Evolutionary conservation across 768 basidiomycete genomes (phyloP).

Genomic region (Symmetrospora coprosmae): DNA sequence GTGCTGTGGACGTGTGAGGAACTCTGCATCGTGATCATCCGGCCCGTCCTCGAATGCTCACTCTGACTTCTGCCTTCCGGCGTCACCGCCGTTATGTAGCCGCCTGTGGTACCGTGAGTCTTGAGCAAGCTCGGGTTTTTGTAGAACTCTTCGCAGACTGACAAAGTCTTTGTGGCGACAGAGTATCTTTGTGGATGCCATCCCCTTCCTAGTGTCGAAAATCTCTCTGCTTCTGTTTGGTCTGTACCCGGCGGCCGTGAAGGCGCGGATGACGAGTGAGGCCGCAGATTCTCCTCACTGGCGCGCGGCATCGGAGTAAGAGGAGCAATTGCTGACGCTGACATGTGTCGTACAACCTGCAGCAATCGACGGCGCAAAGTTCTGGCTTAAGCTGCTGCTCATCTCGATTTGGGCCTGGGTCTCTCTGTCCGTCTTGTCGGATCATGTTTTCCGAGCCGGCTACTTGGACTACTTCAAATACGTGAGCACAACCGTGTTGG

Average conservation of each 20-base stretch:
- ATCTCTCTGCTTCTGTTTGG: slow-evolving; percentile 6
- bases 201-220: slow-evolving; percentile 43
- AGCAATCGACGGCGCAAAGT: slow-evolving; percentile 43
- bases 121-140: slow-evolving; percentile 37
- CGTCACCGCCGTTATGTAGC: too few relatives aligned
- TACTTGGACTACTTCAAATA: slow-evolving; percentile 9
- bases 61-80: background rate
- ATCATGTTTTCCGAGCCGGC: slow-evolving; percentile 1
- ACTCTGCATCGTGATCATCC: too few relatives aligned
- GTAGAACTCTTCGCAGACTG: slow-evolving; percentile 49
- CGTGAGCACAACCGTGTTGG: slow-evolving; percentile 50
- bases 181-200: slow-evolving; percentile 14
- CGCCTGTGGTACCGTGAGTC: background rate
- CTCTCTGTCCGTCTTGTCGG: slow-evolving; percentile 43
- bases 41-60: background rate
- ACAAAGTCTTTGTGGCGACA: background rate
- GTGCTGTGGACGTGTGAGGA: slow-evolving; percentile 49
- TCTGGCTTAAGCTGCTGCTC: slow-evolving; percentile 57
- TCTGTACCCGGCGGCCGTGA: slow-evolving; percentile 1
- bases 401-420: slow-evolving; percentile 64
- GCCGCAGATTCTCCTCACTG: background rate
- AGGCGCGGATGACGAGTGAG: slow-evolving; percentile 2
- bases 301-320: too few relatives aligned
- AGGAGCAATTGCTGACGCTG: slow-evolving; percentile 5
- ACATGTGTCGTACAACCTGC: slow-evolving; percentile 17